Evolutionary conservation across 2,329 filamentous ascomycete genomes (phyloP), one percentile per base, ranked within the genome.

Genomic region (Colletotrichum tanaceti): DNA sequence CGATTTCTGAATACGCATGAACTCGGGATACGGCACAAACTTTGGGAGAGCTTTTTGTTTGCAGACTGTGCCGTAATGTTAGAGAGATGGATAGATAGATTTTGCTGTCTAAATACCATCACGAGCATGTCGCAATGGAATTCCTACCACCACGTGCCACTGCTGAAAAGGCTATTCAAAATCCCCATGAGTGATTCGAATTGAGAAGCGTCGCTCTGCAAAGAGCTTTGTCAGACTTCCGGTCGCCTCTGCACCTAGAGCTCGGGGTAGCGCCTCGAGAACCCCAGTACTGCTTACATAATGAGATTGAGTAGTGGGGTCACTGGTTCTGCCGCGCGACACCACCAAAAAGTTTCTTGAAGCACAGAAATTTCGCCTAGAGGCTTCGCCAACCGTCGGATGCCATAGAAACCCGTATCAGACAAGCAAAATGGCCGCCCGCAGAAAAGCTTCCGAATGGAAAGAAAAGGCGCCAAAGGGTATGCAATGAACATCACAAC

Each of bases 281-380:
- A 16, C 14, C 13, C 7, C 4, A 24, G 32, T 10, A 1, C 2
- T 24, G 64, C 50, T 67, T 67, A 67, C 38, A 47, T 67, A 67
- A 67, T 39, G 13, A 2, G 3, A 2, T 1, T 10, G 4, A 7
- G 6, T 52, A 20, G 62, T 65, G 55, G 66, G 62, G 66, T 50
- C 18, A 20, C 13, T 38, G n/a, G 18, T 70, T 71, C 68, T 71
- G 70, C 70, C 70, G 65, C 52, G 5, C 24, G 16, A 69, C 64
- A 71, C 70, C 70, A 57, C 57, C 68, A 71, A 71, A 71, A 71
- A 71, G 68, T 66, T 71, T 71, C 68, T 65, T 55, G 69, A 59
- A 68, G 57, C 58, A 58, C 52, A 71, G 63, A 71, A 71, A 68
- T 68, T 71, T 71, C 65, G 53, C 67, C 57, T n/a, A 32, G 52